These are phyloP conservation scores for Ophiostoma sp. DNA, from an alignment of 2,329 filamentous ascomycete genomes.

Conservation along the genomic window DNA sequence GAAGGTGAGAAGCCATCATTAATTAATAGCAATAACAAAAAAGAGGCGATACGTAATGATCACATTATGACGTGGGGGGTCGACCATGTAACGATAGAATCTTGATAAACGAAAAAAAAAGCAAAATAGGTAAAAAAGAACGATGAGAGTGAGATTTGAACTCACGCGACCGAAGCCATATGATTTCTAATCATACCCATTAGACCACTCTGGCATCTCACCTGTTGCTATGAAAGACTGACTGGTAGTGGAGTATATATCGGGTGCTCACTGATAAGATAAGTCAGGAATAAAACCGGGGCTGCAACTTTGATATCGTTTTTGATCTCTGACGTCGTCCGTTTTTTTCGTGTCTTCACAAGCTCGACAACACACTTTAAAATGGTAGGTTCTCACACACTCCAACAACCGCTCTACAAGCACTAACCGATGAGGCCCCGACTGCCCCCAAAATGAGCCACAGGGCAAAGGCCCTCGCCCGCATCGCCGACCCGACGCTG, in stretches of 20 bases:
- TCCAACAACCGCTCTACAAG: neutral
- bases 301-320: neutral
- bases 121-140: slow-evolving; percentile 1
- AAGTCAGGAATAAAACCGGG: neutral
- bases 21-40: neutral
- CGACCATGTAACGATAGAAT: neutral
- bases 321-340: slow-evolving; percentile 1
- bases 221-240: neutral
- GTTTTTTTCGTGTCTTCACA: neutral
- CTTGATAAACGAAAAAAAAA: slow-evolving; percentile 3
- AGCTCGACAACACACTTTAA: neutral
- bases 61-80: slow-evolving; percentile 3
- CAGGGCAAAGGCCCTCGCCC: slow-evolving; percentile 48
- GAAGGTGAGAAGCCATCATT: slow-evolving; percentile 35
- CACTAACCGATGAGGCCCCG: slow-evolving; percentile 13
- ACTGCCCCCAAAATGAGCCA: slow-evolving; percentile 25
- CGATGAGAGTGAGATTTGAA: slow-evolving; percentile 28
- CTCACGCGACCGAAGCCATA: slow-evolving; percentile 28
- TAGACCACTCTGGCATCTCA: slow-evolving; percentile 27
- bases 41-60: neutral
- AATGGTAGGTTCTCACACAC: neutral
- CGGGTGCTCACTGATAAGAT: neutral
- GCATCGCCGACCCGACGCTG: slow-evolving; percentile 47
- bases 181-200: slow-evolving; percentile 29
- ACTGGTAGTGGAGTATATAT: neutral